phyloP scores from a whole-genome alignment of 306 rosid species.

The Malus orientalis region DNA sequence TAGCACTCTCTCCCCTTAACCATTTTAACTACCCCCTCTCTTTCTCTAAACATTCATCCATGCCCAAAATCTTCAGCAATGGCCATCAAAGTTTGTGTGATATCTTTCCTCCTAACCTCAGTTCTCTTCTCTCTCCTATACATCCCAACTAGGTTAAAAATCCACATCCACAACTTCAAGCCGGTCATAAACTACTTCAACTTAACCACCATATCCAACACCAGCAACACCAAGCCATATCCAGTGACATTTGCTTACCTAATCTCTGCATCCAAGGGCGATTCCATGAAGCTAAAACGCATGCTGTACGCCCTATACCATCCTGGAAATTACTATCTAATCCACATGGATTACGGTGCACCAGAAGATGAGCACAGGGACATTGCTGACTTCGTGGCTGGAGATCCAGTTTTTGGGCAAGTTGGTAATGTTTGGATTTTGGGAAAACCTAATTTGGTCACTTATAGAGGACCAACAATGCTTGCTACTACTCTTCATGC shows the following conservation, averaged over 20 bases:
- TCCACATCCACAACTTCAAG: conserved; percentile 34
- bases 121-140: conserved; percentile 37
- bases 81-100: conserved; percentile 54
- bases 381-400: conserved; percentile 40
- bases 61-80: conserved; percentile 25
- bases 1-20: not conserved
- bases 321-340: conserved; percentile 76
- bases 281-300: conserved; percentile 47
- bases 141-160: conserved; percentile 54
- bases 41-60: not conserved
- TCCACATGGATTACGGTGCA: conserved; percentile 74
- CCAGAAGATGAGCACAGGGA: conserved; percentile 48
- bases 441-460: conserved; percentile 69
- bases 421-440: conserved; percentile 85
- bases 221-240: conserved; percentile 20
- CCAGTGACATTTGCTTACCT: conserved; percentile 67
- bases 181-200: conserved; percentile 29
- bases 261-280: conserved; percentile 83
- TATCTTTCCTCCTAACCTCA: conserved; percentile 42
- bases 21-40: not conserved
- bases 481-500: conserved; percentile 88
- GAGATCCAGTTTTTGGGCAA: conserved; percentile 49
- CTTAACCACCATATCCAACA: conserved; percentile 16
- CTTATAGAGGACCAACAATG: conserved; percentile 94
- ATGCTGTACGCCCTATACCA: conserved; percentile 58